Evolutionary conservation across 371 early-diverging fungal genomes (phyloP), one percentile per base, ranked within the genome.

Genomic region (Lichtheimia hyalospora): DNA sequence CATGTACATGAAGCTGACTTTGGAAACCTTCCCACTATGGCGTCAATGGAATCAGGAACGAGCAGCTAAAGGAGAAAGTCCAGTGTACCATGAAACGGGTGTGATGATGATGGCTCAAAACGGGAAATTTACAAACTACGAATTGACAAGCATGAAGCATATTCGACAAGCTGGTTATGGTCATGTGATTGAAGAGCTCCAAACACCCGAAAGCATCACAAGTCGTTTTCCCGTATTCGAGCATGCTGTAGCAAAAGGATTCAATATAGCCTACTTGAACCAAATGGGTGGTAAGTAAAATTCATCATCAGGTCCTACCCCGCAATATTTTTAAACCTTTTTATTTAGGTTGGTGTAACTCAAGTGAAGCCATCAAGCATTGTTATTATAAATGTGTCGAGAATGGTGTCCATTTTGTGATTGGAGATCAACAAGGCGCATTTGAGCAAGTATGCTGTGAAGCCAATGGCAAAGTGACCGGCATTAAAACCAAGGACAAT

Each of bases 41-140:
- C 67, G 66, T 28, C 62, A 78, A 56, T 84, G 84, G 84, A 82
- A 84, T 58, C 54, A 70, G 46, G 84, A 82, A 41, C 64, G 73
- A 16, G 66, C 61, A 16, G 46, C 27, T 3, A 25, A 64, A 23
- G 63, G 63, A 24, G 48, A 49, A 24, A 21, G 44, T 4, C 70
- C 81, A 25, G 64, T 79, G 1, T 80, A 71, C 50, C 61, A 75
- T 53, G 69, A 80, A 52, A 73, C 73, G n/a, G 82, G 82, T 15
- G 61, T 75, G 20, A 50, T 81, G 12, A 57, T 73, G 42, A 65
- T 82, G 34, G 67, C 71, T 10, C 53, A 54, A 16, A 64, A 58
- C 3, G 66, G 63, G 8, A 50, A 70, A 21, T 66, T 74, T 53
- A 64, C 68, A 18, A 54, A 61, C 10, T 74, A 67, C 52, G 79